phyloP scores from a whole-genome alignment of 805 yeast species.

The Spathaspora arborariae region DNA sequence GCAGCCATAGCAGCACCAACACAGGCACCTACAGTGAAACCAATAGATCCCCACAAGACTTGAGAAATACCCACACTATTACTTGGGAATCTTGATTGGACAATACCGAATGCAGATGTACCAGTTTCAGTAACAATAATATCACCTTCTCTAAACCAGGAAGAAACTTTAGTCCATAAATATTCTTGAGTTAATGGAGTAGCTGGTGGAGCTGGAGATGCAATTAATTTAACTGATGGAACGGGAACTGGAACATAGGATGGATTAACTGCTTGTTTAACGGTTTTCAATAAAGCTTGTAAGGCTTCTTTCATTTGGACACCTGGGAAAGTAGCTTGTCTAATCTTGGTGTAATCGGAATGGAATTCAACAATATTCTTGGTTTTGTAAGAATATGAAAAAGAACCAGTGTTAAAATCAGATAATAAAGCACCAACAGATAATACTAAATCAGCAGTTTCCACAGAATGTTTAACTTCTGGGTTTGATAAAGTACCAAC shows the following conservation, averaged over 20 bases:
- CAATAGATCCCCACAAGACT: constrained; percentile 76
- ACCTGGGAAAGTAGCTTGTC: constrained; percentile 66
- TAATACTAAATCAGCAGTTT: constrained; percentile 58
- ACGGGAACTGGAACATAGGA: constrained; percentile 51
- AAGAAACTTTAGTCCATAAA: constrained; percentile 63
- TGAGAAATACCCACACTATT: constrained; percentile 66
- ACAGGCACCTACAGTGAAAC: constrained; percentile 65
- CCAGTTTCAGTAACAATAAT: constrained; percentile 71
- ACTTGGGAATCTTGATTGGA: constrained; percentile 62
- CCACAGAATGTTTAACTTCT: constrained; percentile 35
- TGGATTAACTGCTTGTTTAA: constrained; percentile 33
- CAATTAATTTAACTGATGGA: constrained; percentile 46
- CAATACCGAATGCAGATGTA: constrained; percentile 73
- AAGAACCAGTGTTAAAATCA: constrained; percentile 88
- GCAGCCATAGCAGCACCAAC: constrained; percentile 70
- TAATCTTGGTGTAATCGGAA: constrained; percentile 69
- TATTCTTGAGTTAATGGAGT: constrained; percentile 55
- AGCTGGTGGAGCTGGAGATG: constrained; percentile 33
- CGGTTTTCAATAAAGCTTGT: constrained; percentile 20
- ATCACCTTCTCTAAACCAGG: constrained; percentile 66
- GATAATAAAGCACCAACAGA: constrained; percentile 82
- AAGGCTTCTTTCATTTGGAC: constrained; percentile 60
- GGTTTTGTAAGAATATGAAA: constrained; percentile 71
- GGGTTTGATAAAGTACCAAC: constrained; percentile 71
- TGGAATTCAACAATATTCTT: constrained; percentile 76